Conservation (phyloP, 805 yeast species). For the Metschnikowia sp. region DNA sequence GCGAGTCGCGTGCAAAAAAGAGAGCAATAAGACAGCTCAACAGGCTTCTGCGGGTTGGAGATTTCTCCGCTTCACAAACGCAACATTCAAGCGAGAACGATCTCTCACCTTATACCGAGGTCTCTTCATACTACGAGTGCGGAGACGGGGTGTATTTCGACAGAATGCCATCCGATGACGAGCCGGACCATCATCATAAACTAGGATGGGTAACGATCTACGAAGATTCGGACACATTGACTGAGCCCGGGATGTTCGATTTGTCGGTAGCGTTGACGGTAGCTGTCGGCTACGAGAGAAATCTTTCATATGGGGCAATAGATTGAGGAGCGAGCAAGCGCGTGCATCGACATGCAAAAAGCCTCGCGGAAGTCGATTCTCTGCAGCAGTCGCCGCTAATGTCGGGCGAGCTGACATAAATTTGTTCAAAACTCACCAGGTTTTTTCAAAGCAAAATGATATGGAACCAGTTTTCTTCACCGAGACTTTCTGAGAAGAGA, state of each 20-base stretch:
- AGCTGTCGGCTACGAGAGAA: slow-evolving; percentile 45
- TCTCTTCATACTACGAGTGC: slow-evolving; percentile 36
- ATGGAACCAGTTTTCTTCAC: too few species aligned
- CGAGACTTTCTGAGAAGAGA: too few species aligned
- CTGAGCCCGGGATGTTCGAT: slow-evolving; percentile 47
- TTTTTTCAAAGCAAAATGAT: too few species aligned
- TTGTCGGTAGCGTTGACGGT: slow-evolving; percentile 50
- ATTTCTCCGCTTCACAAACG: not conserved
- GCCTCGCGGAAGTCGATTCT: too few species aligned
- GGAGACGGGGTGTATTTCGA: slow-evolving; percentile 53
- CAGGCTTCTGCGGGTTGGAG: slow-evolving; percentile 16
- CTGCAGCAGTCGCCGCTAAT: too few species aligned
- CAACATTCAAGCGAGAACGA: not conserved
- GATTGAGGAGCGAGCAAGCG: too few species aligned
- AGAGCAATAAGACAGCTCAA: slow-evolving; percentile 35
- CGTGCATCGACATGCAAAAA: too few species aligned
- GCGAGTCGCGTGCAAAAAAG: slow-evolving; percentile 36
- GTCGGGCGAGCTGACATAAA: too few species aligned
- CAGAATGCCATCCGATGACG: slow-evolving; percentile 52
- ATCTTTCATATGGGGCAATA: not conserved
- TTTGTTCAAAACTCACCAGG: too few species aligned
- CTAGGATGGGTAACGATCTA: slow-evolving; percentile 65
- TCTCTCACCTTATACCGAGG: slow-evolving; percentile 15
- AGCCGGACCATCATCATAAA: slow-evolving; percentile 52
- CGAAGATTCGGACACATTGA: slow-evolving; percentile 33